Conservation (phyloP, 768 basidiomycete genomes). For the Russula brevipes region DNA sequence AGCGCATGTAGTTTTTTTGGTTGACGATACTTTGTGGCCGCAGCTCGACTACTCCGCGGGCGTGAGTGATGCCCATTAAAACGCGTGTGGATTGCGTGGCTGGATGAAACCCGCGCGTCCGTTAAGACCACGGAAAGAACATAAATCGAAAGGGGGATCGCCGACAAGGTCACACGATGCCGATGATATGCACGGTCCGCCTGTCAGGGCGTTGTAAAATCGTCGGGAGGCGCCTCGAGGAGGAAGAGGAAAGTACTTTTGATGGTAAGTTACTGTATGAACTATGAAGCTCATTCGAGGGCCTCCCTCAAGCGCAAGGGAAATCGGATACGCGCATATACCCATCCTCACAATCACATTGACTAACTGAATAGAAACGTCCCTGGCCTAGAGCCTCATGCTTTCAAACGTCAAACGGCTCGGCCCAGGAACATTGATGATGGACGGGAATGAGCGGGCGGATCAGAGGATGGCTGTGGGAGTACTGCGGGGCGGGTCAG, state of each 20-base stretch:
- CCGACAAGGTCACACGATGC: constrained; percentile 53
- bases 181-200: constrained; percentile 60
- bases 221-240: constrained; percentile 56
- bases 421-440: no score
- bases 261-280: constrained; percentile 39
- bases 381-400: background rate
- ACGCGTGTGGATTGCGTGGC: constrained; percentile 42
- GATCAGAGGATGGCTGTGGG: no score
- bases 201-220: constrained; percentile 57
- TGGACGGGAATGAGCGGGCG: no score
- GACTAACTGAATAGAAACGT: no score
- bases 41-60: constrained; percentile 53
- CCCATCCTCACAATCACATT: background rate
- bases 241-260: constrained; percentile 55
- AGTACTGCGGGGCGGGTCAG: no score
- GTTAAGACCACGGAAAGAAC: constrained; percentile 39
- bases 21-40: background rate
- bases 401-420: no score
- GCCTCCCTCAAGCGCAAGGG: constrained; percentile 13
- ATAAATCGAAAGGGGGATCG: constrained; percentile 36
- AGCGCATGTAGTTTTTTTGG: no score
- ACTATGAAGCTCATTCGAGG: constrained; percentile 52
- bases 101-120: constrained; percentile 37
- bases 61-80: constrained; percentile 50
- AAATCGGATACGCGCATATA: constrained; percentile 2